Evolutionary conservation across 495 filamentous ascomycete genomes (phyloP), one percentile per base, ranked within the genome.

Genomic region (Aspergillus conjunctus): DNA sequence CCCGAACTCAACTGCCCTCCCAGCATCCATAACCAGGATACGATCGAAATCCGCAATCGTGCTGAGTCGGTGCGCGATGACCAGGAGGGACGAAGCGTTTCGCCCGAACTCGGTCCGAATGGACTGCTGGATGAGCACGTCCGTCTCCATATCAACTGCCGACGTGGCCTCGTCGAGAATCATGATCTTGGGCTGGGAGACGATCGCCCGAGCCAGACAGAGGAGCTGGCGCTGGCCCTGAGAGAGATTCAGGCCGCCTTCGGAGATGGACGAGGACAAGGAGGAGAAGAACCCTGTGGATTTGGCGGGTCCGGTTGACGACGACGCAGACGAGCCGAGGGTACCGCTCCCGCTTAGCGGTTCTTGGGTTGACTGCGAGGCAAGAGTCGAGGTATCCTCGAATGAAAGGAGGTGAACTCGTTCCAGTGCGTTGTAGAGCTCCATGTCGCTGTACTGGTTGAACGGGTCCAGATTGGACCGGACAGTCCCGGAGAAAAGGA

Each of bases 141-240:
- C 92, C 0, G 90, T 94, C 39, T 86, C 83, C 87, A 91, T 92
- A 71, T 96, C 92, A 5, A 97, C 91, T 3, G 92, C 90, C 5
- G 85, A 89, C 0, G 92, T 97, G 0, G 92, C 92, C 74, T 97
- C 92, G 68, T 97, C 92, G 10, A 97, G 81, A 9, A 97, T 86
- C 83, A 97, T 88, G 60, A 97, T 87, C 65, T 89, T 89, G 11
- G 91, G 90, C 0, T 86, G 82, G 5, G 85, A 78, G 32, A 95
- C 86, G 66, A 96, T 93, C 37, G 92, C 92, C 7, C 92, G 87
- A 0, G 92, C 92, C 1, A 97, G 85, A 64, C 91, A 94, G 12
- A 97, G 83, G 1, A 96, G 89, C 67, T 97, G 92, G 6, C 91
- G 82, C 70, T 97, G 92, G 4, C 92, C 92, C 67, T 95, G 92